Base-by-base conservation (phyloP, 176 grass and related monocot genomes). In the Oryza punctata region DNA sequence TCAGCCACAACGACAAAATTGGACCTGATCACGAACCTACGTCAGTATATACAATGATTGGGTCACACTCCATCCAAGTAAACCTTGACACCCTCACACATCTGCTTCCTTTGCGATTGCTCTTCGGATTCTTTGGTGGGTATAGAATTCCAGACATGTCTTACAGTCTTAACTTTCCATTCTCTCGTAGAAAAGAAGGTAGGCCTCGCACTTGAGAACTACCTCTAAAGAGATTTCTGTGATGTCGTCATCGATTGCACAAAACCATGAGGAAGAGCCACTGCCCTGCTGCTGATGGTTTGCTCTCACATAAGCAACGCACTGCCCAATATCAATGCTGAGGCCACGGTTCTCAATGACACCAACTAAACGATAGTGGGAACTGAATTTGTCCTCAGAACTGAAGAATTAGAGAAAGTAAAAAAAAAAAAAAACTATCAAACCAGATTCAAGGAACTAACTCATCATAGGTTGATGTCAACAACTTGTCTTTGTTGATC, bases 131-230 rank as follows among this genome's bases (percentile, higher is more conserved):
- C 45, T 41, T 41, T 41, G 63, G 47, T 80, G 75, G n/a, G 15
- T 43, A 27, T 45, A 47, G 7, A 43, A 60, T 69, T 63, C 35
- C 2, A 43, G 46, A 3, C 65, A 65, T 57, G 7, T 41, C 9
- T 41, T 41, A 41, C 40, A 10, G 33, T 76, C 64, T 92, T 68
- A 72, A 66, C 21, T 28, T 61, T 79, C 64, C 35, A 91, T 16
- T 63, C 85, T 93, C 78, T 97, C 95, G 49, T 94, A 97, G 79
- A 97, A 97, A 61, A 97, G 76, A 59, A 97, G 75, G 70, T 94
- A 97, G 3, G 92, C 90, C 44, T 97, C 76, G 11, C 84, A 59
- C 28, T 70, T 45, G 25, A 93, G 78, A 67, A 97, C 92, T 82
- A 93, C 78, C 15, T 83, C 84, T 70, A 94, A 49, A 60, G 85